Conservation (phyloP, 176 grass and related monocot genomes). For the Lolium rigidum region DNA sequence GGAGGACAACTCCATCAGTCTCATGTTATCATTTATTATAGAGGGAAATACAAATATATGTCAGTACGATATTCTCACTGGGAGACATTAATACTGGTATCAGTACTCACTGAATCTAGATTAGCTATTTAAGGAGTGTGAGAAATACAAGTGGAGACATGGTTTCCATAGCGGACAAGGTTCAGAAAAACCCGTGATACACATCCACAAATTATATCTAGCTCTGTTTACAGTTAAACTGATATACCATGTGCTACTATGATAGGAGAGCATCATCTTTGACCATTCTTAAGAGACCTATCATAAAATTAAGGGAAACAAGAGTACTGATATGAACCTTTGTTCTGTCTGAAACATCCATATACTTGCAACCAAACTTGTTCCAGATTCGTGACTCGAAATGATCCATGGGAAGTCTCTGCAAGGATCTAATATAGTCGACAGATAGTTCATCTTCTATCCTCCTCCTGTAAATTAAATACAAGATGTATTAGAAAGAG, state of each 20-base stretch:
- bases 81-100: neutral
- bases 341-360: conserved; percentile 53
- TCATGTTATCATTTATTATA: conserved; percentile 7
- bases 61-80: neutral
- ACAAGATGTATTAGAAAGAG: conserved; percentile 19
- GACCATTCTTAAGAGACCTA: conserved; percentile 6
- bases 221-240: neutral
- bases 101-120: neutral
- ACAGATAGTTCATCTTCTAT: conserved; percentile 58
- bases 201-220: conserved; percentile 2
- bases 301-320: conserved; percentile 3
- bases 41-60: neutral
- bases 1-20: conserved; percentile 15
- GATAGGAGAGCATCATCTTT: neutral
- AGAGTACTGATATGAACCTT: conserved; percentile 46
- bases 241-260: conserved; percentile 6
- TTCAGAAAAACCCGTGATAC: neutral
- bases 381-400: conserved; percentile 68
- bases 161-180: neutral
- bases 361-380: conserved; percentile 36
- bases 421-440: conserved; percentile 47
- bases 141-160: neutral
- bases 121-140: neutral
- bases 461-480: conserved; percentile 53
- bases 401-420: conserved; percentile 42